Evolutionary conservation across 2,329 filamentous ascomycete species (phyloP), one percentile per base, ranked within the genome.

Genomic region (Emericellopsis cladophorae): DNA sequence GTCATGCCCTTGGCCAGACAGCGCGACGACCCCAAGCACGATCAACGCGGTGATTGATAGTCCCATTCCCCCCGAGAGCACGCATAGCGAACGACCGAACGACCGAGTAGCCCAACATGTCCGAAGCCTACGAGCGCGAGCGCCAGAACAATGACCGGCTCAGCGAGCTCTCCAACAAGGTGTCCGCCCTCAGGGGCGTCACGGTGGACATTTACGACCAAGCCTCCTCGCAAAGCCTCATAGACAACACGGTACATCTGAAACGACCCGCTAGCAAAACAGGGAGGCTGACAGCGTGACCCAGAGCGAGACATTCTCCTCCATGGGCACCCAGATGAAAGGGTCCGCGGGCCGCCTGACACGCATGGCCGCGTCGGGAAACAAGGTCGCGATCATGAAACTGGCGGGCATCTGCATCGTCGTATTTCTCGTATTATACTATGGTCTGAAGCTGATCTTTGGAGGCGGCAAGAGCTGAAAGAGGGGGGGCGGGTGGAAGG

Each of bases 181-280:
- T 96, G 42, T 85, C 85, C 15, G 87, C 88, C 40, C 76, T 98
- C 47, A 87, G 90, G 55, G 85, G 84, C 61, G 87, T 98, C 39
- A 98, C 92, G 34, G 79, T 96, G 49, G 88, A 98, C 67, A 98
- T 98, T 55, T 95, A 96, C 72, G 89, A 96, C 65, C 88, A 92
- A 59, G 92, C 92, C 39, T 79, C 87, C 44, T 78, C 85, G 52
- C 90, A 96, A 53, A 78, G 84, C 49, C 76, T 94, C 47, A 84
- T 98, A 50, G 87, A 98, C 62, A 80, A 78, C 54, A 90, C 85
- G 32, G 86, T 93, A 72, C 44, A 77, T 49, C 31, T 26, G 31
- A 32, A 14, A 36, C 22, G 15, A 9, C 10, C 36, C 21, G 18
- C 21, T 23, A 15, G 29, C 33, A 18, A 22, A 15, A 15, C 14